Percentiles rank a stretch among this genome's conserved stretches.
Conservation (phyloP, 73 alveolate species). For the Paramecium sonneborni region DNA sequence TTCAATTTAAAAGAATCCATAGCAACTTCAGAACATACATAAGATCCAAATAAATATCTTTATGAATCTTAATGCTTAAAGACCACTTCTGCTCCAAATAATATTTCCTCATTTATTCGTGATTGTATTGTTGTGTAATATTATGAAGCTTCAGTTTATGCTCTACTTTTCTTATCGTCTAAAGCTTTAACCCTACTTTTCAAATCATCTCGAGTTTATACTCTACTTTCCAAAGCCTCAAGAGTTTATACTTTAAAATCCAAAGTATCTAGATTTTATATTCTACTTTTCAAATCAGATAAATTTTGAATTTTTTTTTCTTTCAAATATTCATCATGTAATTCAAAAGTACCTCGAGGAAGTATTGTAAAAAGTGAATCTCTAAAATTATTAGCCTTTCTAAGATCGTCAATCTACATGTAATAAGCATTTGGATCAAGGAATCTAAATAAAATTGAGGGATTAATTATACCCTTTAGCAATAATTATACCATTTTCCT, state of each 20-base stretch:
- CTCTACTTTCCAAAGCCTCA: too few relatives aligned
- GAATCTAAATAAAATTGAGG: not conserved
- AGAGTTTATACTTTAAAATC: too few relatives aligned
- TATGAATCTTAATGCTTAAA: slow-evolving; percentile 13
- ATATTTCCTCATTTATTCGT: slow-evolving; percentile 16
- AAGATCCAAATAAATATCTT: not conserved
- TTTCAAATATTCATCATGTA: slow-evolving; percentile 44
- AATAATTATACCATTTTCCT: not conserved
- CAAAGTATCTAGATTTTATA: too few relatives aligned
- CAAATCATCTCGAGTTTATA: too few relatives aligned
- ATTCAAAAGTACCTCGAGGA: slow-evolving; percentile 47
- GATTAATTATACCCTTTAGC: not conserved
- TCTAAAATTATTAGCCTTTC: slow-evolving; percentile 8
- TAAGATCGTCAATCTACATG: not conserved
- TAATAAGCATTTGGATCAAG: slow-evolving; percentile 28
- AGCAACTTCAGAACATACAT: slow-evolving; percentile 33
- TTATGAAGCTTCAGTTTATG: not conserved
- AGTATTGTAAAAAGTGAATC: not conserved
- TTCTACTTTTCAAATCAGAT: not conserved
- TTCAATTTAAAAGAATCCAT: slow-evolving; percentile 50
- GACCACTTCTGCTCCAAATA: slow-evolving; percentile 49
- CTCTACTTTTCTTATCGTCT: not conserved
- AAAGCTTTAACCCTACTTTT: too few relatives aligned
- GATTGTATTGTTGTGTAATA: not conserved
- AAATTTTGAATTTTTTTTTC: not conserved